Percentiles rank a stretch among this genome's conserved stretches.
These are phyloP conservation scores for Sporisorium reilianum DNA, from an alignment of 1,284 basidiomycete genomes.

Conservation along the genomic window DNA sequence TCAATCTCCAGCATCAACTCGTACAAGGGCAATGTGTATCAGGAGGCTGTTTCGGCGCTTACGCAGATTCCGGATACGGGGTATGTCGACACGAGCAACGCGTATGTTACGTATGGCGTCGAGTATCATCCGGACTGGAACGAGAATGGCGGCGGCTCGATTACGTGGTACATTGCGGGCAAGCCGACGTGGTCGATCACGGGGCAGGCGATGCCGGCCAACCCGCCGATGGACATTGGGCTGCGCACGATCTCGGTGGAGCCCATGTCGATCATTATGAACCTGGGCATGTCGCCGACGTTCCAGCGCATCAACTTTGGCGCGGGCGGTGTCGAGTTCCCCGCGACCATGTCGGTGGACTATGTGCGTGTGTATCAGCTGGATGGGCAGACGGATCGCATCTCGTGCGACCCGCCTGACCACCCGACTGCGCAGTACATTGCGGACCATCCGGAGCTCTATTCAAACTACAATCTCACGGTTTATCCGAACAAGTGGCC, in stretches of 20 bases:
- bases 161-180: constrained; percentile 65
- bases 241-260: constrained; percentile 61
- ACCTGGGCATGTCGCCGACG: constrained; percentile 62
- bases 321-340: constrained; percentile 49
- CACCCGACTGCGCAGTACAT: constrained; percentile 67
- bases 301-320: constrained; percentile 64
- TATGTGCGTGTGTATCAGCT: constrained; percentile 64
- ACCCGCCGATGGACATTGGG: constrained; percentile 52
- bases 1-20: too few relatives aligned
- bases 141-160: constrained; percentile 55
- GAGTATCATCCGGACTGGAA: constrained; percentile 68
- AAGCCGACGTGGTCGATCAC: constrained; percentile 62
- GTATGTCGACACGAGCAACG: constrained; percentile 44
- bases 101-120: constrained; percentile 60
- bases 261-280: constrained; percentile 66
- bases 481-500: constrained; percentile 52
- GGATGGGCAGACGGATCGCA: constrained; percentile 42
- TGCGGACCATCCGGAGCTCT: constrained; percentile 59
- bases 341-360: constrained; percentile 57
- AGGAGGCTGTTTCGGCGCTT: constrained; percentile 67
- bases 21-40: constrained; percentile 64
- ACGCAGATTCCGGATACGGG: constrained; percentile 59
- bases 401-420: constrained; percentile 63
- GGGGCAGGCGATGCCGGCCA: constrained; percentile 39
- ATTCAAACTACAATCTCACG: constrained; percentile 66